phyloP scores from a whole-genome alignment of 2,329 filamentous ascomycete species.

The Cadophora malorum region DNA sequence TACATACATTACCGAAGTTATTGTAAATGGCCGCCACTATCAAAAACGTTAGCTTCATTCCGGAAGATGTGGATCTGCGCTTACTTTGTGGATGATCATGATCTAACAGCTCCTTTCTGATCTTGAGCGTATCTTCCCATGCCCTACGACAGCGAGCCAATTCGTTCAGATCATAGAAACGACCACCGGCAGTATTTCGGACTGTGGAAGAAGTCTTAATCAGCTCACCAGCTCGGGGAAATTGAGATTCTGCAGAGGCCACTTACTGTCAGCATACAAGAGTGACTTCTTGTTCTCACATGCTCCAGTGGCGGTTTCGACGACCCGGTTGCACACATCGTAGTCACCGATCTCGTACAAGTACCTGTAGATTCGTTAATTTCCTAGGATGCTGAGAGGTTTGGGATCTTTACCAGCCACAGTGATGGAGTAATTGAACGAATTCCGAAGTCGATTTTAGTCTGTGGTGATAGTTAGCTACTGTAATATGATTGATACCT shows the following conservation, averaged over 20 bases:
- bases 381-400: too few relatives aligned
- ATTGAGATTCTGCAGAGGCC: too few relatives aligned
- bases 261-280: slow-evolving; percentile 22
- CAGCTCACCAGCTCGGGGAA: too few relatives aligned
- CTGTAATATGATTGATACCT: background rate
- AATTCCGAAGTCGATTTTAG: slow-evolving; percentile 16
- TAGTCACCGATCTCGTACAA: slow-evolving; percentile 33
- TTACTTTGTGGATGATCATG: slow-evolving; percentile 26
- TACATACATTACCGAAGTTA: slow-evolving; percentile 33
- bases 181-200: slow-evolving; percentile 22
- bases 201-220: background rate
- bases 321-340: slow-evolving; percentile 24
- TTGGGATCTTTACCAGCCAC: slow-evolving; percentile 21
- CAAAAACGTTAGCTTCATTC: background rate
- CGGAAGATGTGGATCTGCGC: background rate
- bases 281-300: slow-evolving; percentile 30
- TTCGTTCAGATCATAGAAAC: slow-evolving; percentile 33
- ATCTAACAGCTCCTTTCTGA: slow-evolving; percentile 26
- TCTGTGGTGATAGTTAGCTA: background rate
- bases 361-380: slow-evolving; percentile 13
- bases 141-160: slow-evolving; percentile 29
- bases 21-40: slow-evolving; percentile 25
- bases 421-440: slow-evolving; percentile 28
- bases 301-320: slow-evolving; percentile 26
- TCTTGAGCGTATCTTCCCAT: slow-evolving; percentile 26